Evolutionary conservation across 2,329 filamentous ascomycete species (phyloP).

Genomic region (Fusarium pseudoanthophilum): DNA sequence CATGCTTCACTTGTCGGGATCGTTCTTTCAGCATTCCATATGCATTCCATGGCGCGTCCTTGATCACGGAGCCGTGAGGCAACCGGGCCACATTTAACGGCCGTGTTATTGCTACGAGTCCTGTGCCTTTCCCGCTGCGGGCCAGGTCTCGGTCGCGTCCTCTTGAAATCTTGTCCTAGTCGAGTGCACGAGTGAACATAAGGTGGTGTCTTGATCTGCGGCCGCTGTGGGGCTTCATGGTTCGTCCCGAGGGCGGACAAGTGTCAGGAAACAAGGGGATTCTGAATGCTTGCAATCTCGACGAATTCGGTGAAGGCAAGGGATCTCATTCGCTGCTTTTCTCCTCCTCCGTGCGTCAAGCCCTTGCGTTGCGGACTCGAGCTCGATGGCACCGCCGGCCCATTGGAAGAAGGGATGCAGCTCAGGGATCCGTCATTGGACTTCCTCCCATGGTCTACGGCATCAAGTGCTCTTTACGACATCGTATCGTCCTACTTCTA

Average conservation of each 20-base stretch:
- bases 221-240: conserved; percentile 54
- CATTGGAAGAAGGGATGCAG: conserved; percentile 28
- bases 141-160: conserved; percentile 42
- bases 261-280: conserved; percentile 50
- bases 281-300: conserved; percentile 45
- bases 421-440: conserved; percentile 21
- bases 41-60: conserved; percentile 30
- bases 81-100: conserved; percentile 39
- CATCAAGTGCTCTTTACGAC: conserved; percentile 18
- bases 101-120: conserved; percentile 43
- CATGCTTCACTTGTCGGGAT: neutral
- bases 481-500: conserved; percentile 18
- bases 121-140: conserved; percentile 47
- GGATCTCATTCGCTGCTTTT: conserved; percentile 48
- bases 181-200: conserved; percentile 37
- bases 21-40: conserved; percentile 30
- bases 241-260: conserved; percentile 53
- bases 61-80: conserved; percentile 18
- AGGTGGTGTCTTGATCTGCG: conserved; percentile 53
- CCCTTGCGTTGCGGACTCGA: conserved; percentile 28
- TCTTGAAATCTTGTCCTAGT: conserved; percentile 35
- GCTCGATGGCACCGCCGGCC: conserved; percentile 19
- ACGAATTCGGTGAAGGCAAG: conserved; percentile 52
- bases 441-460: conserved; percentile 17
- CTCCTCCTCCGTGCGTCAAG: conserved; percentile 34